Percentiles rank a stretch among this genome's conserved stretches.
Evolutionary conservation across 164 flowering plant species (phyloP).

Genomic region (Chimonanthus praecox): DNA sequence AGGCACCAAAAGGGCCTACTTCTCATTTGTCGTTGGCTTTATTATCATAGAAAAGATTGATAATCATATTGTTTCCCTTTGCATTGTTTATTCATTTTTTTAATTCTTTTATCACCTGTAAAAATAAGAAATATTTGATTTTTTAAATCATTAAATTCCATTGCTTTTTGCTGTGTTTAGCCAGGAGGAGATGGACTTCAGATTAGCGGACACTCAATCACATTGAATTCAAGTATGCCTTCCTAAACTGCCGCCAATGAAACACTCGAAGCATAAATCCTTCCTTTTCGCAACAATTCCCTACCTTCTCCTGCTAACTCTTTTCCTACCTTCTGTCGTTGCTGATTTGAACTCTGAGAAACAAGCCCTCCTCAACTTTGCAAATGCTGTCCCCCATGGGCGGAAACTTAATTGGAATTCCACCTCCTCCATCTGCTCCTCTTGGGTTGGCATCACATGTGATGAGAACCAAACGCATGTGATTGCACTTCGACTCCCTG

Average conservation of each 20-base stretch:
- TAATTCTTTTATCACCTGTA: background rate
- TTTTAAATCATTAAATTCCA: background rate
- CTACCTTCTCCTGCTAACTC: slow-evolving; percentile 7
- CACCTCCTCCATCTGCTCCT: slow-evolving; percentile 35
- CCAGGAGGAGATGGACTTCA: background rate
- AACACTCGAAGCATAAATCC: slow-evolving; percentile 19
- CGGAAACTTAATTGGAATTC: slow-evolving; percentile 52
- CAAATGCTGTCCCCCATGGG: slow-evolving; percentile 44
- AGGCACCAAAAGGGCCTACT: too few relatives aligned
- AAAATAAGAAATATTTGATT: too few relatives aligned
- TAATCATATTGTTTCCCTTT: background rate
- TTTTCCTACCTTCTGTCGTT: slow-evolving; percentile 18
- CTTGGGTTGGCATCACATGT: slow-evolving; percentile 64
- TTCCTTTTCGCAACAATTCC: background rate
- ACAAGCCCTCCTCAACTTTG: slow-evolving; percentile 56
- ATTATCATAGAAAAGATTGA: background rate
- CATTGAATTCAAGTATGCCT: slow-evolving; percentile 7
- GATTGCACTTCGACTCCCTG: slow-evolving; percentile 46
- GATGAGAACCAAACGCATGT: slow-evolving; percentile 30
- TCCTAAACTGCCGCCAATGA: slow-evolving; percentile 12
- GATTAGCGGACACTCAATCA: background rate
- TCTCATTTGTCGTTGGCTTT: background rate
- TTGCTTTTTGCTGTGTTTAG: too few relatives aligned
- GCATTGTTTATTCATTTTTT: background rate
- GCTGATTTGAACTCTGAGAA: slow-evolving; percentile 51